Evolutionary conservation across 1,284 basidiomycete genomes (phyloP).

Genomic region (Macrocybe sp.): DNA sequence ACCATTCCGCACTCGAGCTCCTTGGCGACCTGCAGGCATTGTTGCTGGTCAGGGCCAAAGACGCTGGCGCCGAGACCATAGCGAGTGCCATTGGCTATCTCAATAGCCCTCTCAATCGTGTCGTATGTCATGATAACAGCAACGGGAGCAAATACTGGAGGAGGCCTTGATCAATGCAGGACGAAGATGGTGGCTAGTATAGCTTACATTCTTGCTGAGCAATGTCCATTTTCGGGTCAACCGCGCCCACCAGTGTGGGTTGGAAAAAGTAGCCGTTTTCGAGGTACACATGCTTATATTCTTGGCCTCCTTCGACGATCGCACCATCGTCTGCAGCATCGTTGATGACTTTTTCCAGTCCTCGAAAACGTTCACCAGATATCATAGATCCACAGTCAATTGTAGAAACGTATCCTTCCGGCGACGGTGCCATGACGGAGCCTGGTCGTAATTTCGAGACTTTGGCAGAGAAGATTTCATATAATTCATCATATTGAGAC

Average conservation of each 20-base stretch:
- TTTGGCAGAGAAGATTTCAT: slow-evolving; percentile 58
- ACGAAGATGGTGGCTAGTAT: neutral
- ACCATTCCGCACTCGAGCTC: slow-evolving; percentile 93
- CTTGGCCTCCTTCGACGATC: slow-evolving; percentile 63
- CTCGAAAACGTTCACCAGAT: slow-evolving; percentile 59
- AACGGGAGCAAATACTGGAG: slow-evolving; percentile 82
- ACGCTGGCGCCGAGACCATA: slow-evolving; percentile 95
- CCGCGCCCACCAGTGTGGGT: slow-evolving; percentile 85
- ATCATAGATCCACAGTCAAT: slow-evolving; percentile 87
- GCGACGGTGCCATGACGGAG: slow-evolving; percentile 56
- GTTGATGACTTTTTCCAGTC: slow-evolving; percentile 67
- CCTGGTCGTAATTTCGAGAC: slow-evolving; percentile 67
- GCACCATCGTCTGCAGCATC: slow-evolving; percentile 74
- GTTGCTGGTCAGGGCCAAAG: slow-evolving; percentile 78
- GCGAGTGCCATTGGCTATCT: slow-evolving; percentile 79
- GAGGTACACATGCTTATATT: slow-evolving; percentile 61
- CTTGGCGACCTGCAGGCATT: slow-evolving; percentile 77
- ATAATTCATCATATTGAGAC: slow-evolving; percentile 70
- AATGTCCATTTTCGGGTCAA: slow-evolving; percentile 69
- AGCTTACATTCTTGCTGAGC: slow-evolving; percentile 75
- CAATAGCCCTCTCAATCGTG: slow-evolving; percentile 76
- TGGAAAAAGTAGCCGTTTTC: slow-evolving; percentile 77
- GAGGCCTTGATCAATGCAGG: slow-evolving; percentile 1
- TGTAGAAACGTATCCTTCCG: slow-evolving; percentile 62
- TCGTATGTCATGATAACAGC: slow-evolving; percentile 83